Conservation (phyloP, 164 flowering plant genomes). For the Protea cynaroides region DNA sequence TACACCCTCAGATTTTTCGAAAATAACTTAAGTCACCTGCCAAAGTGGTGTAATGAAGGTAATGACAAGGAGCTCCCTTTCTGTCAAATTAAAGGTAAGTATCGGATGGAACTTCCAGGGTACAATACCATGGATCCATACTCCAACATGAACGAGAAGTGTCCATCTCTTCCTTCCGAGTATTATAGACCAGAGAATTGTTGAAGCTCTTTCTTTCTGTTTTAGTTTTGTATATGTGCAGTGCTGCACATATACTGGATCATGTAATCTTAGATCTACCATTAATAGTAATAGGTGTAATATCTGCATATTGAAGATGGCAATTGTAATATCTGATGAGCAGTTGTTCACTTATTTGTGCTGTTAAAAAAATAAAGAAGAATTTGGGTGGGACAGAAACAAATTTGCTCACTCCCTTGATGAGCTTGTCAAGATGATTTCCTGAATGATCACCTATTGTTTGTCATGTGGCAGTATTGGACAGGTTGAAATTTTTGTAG, state of each 20-base stretch:
- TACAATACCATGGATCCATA: slow-evolving; percentile 82
- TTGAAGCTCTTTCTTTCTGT: slow-evolving; percentile 20
- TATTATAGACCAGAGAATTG: slow-evolving; percentile 58
- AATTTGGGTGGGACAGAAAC: no score
- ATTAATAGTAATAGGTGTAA: not conserved
- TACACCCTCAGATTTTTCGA: slow-evolving; percentile 81
- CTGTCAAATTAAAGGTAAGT: slow-evolving; percentile 87
- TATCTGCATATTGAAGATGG: not conserved
- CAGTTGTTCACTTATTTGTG: no score
- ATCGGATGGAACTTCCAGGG: slow-evolving; percentile 87
- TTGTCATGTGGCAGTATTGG: no score
- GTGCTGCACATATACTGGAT: slow-evolving; percentile 1
- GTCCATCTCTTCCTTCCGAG: slow-evolving; percentile 83
- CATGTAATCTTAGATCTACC: slow-evolving; percentile 1
- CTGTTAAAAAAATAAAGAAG: not conserved
- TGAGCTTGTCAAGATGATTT: no score
- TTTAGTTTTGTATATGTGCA: not conserved
- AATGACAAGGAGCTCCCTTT: slow-evolving; percentile 74
- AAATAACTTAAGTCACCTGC: slow-evolving; percentile 64
- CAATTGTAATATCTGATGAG: no score
- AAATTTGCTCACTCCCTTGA: no score
- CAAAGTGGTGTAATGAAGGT: slow-evolving; percentile 86
- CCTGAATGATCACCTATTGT: no score
- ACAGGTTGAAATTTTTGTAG: no score
- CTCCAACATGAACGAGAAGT: slow-evolving; percentile 86